phyloP scores from a whole-genome alignment of 2,329 filamentous ascomycete species.

The Plectosphaerella plurivora region DNA sequence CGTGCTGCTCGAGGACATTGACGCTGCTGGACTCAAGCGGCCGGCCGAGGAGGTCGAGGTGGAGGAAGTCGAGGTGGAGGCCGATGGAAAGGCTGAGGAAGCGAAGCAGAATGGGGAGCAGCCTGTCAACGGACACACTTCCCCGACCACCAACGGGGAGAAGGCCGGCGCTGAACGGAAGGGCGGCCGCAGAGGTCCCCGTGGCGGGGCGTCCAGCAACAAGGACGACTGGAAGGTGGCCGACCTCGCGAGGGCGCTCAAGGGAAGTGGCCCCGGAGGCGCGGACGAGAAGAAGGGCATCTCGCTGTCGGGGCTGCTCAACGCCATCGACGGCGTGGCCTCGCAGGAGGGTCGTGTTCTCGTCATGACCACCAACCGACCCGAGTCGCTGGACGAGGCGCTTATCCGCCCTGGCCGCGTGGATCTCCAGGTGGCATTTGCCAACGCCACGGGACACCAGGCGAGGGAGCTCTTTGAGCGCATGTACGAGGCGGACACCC shows the following conservation, averaged over 20 bases:
- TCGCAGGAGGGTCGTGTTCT: slow-evolving; percentile 74
- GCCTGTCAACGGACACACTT: slow-evolving; percentile 8
- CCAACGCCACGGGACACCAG: slow-evolving; percentile 32
- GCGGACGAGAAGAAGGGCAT: slow-evolving; percentile 47
- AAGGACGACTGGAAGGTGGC: slow-evolving; percentile 28
- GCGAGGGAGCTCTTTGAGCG: slow-evolving; percentile 54
- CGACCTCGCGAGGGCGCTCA: slow-evolving; percentile 37
- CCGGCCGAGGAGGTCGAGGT: slow-evolving; percentile 23
- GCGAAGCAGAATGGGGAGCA: slow-evolving; percentile 13
- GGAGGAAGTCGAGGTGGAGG: slow-evolving; percentile 13
- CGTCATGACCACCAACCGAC: slow-evolving; percentile 79
- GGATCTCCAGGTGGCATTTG: slow-evolving; percentile 15
- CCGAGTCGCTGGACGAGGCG: slow-evolving; percentile 67
- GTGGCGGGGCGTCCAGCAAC: slow-evolving; percentile 9
- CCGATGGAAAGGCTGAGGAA: slow-evolving; percentile 7
- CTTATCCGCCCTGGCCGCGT: slow-evolving; percentile 59
- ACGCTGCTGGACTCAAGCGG: slow-evolving; percentile 56
- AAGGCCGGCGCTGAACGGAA: slow-evolving; percentile 20
- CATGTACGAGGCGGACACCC: slow-evolving; percentile 50
- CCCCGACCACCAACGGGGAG: slow-evolving; percentile 8
- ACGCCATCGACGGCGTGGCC: slow-evolving; percentile 78
- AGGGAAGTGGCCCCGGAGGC: slow-evolving; percentile 18
- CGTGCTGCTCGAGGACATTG: slow-evolving; percentile 65
- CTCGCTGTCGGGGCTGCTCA: slow-evolving; percentile 73
- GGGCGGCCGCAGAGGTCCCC: slow-evolving; percentile 14